phyloP scores from a whole-genome alignment of 768 basidiomycete genomes.

The Boletus patriciae region DNA sequence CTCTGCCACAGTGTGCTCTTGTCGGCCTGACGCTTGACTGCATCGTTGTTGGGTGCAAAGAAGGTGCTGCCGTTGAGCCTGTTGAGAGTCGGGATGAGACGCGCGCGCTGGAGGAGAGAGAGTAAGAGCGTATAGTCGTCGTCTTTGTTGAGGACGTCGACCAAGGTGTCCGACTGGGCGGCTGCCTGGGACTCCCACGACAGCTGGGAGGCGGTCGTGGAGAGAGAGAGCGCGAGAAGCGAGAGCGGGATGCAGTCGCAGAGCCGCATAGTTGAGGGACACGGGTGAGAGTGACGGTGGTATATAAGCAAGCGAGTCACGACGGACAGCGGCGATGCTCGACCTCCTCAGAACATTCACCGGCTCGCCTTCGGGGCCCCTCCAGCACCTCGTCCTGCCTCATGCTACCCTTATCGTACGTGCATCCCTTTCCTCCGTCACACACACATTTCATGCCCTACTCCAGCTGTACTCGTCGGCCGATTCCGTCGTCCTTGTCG shows the following conservation, averaged over 20 bases:
- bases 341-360: slow-evolving; percentile 46
- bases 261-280: slow-evolving; percentile 32
- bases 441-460: not conserved
- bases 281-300: not conserved
- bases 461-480: slow-evolving; percentile 70
- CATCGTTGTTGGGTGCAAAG: slow-evolving; percentile 95
- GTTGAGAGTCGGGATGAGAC: slow-evolving; percentile 90
- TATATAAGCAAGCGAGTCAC: slow-evolving; percentile 13
- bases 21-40: slow-evolving; percentile 55
- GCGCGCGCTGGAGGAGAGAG: slow-evolving; percentile 74
- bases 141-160: slow-evolving; percentile 75
- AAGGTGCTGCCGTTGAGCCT: slow-evolving; percentile 78
- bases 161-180: slow-evolving; percentile 54
- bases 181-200: slow-evolving; percentile 24
- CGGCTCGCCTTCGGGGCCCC: slow-evolving; percentile 52
- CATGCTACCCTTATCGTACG: slow-evolving; percentile 60
- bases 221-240: slow-evolving; percentile 27
- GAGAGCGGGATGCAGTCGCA: slow-evolving; percentile 36
- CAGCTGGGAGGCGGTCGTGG: slow-evolving; percentile 23
- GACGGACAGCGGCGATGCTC: slow-evolving; percentile 39
- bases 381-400: slow-evolving; percentile 59
- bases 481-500: slow-evolving; percentile 65
- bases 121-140: slow-evolving; percentile 78
- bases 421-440: slow-evolving; percentile 11
- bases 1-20: slow-evolving; percentile 34